A percentile compares a stretch with the other conserved stretches of the same genome.
These are phyloP conservation scores for Salpingoeca rosetta DNA, from an alignment of 78 protist genomes.

Conservation along the genomic window DNA sequence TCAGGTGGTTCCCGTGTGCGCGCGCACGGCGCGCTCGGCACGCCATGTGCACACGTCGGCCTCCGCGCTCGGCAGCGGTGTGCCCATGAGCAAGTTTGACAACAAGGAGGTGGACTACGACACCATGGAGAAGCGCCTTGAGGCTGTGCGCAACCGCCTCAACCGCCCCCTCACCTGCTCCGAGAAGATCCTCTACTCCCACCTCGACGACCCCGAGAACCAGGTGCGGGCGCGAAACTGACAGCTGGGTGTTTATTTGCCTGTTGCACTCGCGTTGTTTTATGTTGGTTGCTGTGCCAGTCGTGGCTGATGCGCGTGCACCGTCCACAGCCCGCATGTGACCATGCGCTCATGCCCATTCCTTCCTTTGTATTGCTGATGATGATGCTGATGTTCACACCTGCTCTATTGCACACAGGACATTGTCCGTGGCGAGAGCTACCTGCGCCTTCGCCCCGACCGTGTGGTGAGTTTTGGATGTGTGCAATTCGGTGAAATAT, in stretches of 20 bases:
- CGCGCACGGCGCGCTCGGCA: too few species aligned
- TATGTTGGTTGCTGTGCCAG: neutral
- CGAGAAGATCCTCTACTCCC: conserved; percentile 81
- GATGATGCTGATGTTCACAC: neutral
- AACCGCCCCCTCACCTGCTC: conserved; percentile 75
- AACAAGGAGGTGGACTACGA: conserved; percentile 22
- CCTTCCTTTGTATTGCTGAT: neutral
- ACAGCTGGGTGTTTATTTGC: neutral
- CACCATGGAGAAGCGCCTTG: conserved; percentile 28
- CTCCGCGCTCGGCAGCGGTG: too few species aligned
- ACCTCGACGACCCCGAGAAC: conserved; percentile 66
- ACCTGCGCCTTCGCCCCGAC: conserved; percentile 81
- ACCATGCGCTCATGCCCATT: neutral
- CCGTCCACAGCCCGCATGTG: too few species aligned
- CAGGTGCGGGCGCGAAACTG: conserved; percentile 26
- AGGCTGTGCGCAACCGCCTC: conserved; percentile 10
- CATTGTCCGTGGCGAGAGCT: conserved; percentile 61
- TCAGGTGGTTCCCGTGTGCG: too few species aligned
- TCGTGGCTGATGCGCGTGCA: too few species aligned
- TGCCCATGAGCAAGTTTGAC: conserved; percentile 48
- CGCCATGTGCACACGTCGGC: too few species aligned
- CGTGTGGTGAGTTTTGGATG: conserved; percentile 55
- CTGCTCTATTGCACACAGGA: too few species aligned
- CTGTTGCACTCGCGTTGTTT: neutral
- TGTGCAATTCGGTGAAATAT: too few species aligned